Base-by-base conservation (phyloP, 805 yeast species). In the Candida silvatica region DNA sequence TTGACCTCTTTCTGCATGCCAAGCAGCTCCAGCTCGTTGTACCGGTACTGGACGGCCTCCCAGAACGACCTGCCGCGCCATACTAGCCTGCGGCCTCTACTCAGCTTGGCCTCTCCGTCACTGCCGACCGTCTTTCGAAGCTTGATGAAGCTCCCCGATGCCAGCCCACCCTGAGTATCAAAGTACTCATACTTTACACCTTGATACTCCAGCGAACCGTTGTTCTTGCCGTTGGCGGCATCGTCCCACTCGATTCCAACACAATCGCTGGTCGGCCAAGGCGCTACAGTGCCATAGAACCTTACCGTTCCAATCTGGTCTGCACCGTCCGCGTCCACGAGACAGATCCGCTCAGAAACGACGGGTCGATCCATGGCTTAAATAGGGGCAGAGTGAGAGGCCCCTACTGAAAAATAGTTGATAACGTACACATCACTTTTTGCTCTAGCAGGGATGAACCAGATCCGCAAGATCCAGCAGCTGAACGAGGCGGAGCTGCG, bases 221-320 rank as follows among this genome's bases (percentile, higher is more conserved):
- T 59, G 51, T 87, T 75, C 46, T 78, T 84, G 2, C 97, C 97
- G 24, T 30, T 24, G 6, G 5, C 20, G 7, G 14, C 12, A n/a
- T 29, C 35, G 51, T 88, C 97, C 96, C 96, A 88, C 53, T 88
- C 95, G 3, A 88, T 66, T 1, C 97, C 97, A 11, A 72, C 54
- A 0, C 90, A 86, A 1, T 43, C 27, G 0, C 54, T 60, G 7
- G 53, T 50, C 0, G 71, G 68, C 95, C 95, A 86, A 9, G 59
- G 63, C 0, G 77, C 75, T 0, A 86, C 56, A 3, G 34, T 29
- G 0, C 95, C 96, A 2, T 68, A 48, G 46, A 51, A 87, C 34
- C 67, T 58, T 3, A 87, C 66, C 0, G 94, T 82, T 28, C 85
- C 81, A 2, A 70, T 42, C 5, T 73, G 64, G 0, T 33, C 31